Evolutionary conservation across 768 basidiomycete species (phyloP).

Genomic region (Serpula lacrymans): DNA sequence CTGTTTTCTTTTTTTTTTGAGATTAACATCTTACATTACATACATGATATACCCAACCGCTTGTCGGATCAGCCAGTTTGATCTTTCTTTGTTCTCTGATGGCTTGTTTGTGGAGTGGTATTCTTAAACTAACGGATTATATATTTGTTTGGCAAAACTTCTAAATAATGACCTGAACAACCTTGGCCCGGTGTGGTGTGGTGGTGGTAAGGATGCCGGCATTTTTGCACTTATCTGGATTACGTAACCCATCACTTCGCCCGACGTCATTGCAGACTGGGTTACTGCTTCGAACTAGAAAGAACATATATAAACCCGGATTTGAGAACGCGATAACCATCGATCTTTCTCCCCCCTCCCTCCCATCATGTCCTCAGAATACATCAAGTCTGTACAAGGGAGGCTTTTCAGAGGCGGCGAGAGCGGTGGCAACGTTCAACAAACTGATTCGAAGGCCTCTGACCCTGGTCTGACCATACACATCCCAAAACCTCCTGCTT

Average conservation of each 20-base stretch:
- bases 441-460: conserved; percentile 15
- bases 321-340: neutral
- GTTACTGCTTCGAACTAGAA: neutral
- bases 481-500: conserved; percentile 54
- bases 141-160: too few species aligned
- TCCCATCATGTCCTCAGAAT: conserved; percentile 37
- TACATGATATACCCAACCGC: too few species aligned
- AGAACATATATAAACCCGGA: conserved; percentile 10
- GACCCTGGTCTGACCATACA: conserved; percentile 55
- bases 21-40: conserved; percentile 15
- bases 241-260: conserved; percentile 8
- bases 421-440: conserved; percentile 16
- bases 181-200: too few species aligned
- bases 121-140: too few species aligned
- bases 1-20: conserved; percentile 1
- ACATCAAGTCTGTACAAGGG: conserved; percentile 65
- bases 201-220: too few species aligned
- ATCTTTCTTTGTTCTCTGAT: too few species aligned
- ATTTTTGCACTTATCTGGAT: too few species aligned
- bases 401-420: conserved; percentile 60
- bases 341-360: conserved; percentile 8
- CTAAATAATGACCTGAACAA: too few species aligned
- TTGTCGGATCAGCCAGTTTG: too few species aligned
- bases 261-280: conserved; percentile 1
- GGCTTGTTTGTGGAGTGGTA: too few species aligned